These are phyloP conservation scores for Tylopilus rubrobrunneus DNA, from an alignment of 768 basidiomycete species.

Conservation along the genomic window DNA sequence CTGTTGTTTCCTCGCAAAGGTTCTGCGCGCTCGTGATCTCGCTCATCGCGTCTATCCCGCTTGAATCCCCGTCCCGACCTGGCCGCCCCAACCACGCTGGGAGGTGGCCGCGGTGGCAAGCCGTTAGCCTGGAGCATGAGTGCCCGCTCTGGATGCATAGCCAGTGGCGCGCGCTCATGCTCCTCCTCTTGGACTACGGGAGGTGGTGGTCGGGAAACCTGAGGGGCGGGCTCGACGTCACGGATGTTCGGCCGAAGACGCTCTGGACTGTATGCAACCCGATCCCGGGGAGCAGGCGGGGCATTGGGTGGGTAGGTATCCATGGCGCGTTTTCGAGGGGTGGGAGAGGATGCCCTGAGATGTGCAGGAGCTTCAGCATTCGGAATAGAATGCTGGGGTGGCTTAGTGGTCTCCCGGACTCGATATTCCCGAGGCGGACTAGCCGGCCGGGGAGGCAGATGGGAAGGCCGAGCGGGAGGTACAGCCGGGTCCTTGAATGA, in stretches of 20 bases:
- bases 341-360: slow-evolving; percentile 6
- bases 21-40: slow-evolving; percentile 19
- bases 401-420: slow-evolving; percentile 6
- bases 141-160: slow-evolving; percentile 32
- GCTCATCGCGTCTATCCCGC: slow-evolving; percentile 20
- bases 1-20: slow-evolving; percentile 12
- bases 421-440: slow-evolving; percentile 16
- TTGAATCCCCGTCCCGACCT: slow-evolving; percentile 16
- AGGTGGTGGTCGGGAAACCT: neutral
- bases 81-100: slow-evolving; percentile 10
- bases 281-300: slow-evolving; percentile 5
- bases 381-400: neutral
- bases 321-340: slow-evolving; percentile 4
- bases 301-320: slow-evolving; percentile 9
- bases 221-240: slow-evolving; percentile 5
- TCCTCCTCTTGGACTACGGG: slow-evolving; percentile 4
- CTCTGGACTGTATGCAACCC: slow-evolving; percentile 6
- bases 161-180: slow-evolving; percentile 9
- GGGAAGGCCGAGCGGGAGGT: slow-evolving; percentile 6
- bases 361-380: slow-evolving; percentile 2
- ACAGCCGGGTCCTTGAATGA: slow-evolving; percentile 11
- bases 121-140: slow-evolving; percentile 27
- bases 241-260: slow-evolving; percentile 8
- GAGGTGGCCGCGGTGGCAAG: slow-evolving; percentile 26
- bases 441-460: slow-evolving; percentile 22